phyloP scores from a whole-genome alignment of 768 basidiomycete species.

The Hericium coralloides region DNA sequence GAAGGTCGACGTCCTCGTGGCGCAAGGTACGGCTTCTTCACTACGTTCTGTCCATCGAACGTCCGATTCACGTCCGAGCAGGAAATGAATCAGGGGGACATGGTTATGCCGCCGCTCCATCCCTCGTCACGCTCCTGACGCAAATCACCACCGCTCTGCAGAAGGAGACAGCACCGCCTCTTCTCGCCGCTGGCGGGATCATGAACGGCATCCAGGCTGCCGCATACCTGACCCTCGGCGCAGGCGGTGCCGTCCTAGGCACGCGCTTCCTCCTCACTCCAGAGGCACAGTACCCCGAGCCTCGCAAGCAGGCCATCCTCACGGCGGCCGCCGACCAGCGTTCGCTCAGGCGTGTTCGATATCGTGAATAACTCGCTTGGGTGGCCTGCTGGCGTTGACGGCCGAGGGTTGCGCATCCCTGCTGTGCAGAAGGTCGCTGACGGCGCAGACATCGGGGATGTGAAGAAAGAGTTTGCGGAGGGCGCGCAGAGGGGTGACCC shows the following conservation, averaged over 20 bases:
- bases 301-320: constrained; percentile 25
- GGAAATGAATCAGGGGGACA: constrained; percentile 81
- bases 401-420: constrained; percentile 34
- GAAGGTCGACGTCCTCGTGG: constrained; percentile 67
- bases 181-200: constrained; percentile 73
- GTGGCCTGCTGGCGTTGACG: constrained; percentile 29
- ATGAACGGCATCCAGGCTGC: constrained; percentile 57
- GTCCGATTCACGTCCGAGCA: constrained; percentile 18
- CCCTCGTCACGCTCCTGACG: constrained; percentile 47
- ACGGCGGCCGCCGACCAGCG: constrained; percentile 18
- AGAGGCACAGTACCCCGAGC: constrained; percentile 37
- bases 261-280: constrained; percentile 67
- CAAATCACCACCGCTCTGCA: constrained; percentile 34
- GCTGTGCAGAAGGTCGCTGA: constrained; percentile 5
- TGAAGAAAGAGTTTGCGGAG: constrained; percentile 14
- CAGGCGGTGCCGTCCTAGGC: constrained; percentile 59
- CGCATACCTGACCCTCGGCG: constrained; percentile 55
- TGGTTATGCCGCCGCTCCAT: constrained; percentile 45
- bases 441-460: constrained; percentile 3
- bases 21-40: constrained; percentile 47
- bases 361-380: constrained; percentile 19
- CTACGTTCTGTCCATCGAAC: neutral
- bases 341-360: constrained; percentile 27
- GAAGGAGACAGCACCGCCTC: constrained; percentile 33
- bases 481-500: constrained; percentile 18